A percentile compares a stretch with the other conserved stretches of the same genome.
Evolutionary conservation across 345 rosid genomes (phyloP).

Genomic region (Arabis alpina): DNA sequence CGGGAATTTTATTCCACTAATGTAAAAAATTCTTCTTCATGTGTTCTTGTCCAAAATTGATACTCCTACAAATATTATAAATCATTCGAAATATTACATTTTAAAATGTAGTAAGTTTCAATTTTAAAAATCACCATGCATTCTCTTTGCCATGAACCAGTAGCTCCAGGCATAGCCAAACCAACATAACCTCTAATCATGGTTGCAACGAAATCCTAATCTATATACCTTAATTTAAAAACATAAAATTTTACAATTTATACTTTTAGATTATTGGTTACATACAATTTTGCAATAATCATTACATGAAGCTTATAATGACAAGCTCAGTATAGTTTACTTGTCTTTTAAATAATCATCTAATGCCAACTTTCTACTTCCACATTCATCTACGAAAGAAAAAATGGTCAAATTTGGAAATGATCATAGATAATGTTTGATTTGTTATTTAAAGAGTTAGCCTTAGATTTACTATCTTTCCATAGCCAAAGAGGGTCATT

Average conservation of each 20-base stretch:
- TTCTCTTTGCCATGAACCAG: too few relatives aligned
- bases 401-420: neutral
- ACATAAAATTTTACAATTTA: neutral
- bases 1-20: too few relatives aligned
- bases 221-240: conserved; percentile 45
- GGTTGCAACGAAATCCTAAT: conserved; percentile 16
- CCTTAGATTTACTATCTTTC: too few relatives aligned
- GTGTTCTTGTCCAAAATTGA: conserved; percentile 84
- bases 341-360: conserved; percentile 77
- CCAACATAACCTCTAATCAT: too few relatives aligned
- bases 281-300: neutral
- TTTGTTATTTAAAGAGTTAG: neutral
- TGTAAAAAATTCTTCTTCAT: conserved; percentile 62
- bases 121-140: neutral
- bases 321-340: conserved; percentile 33
- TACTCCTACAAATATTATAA: conserved; percentile 51
- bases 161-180: too few relatives aligned
- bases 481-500: too few relatives aligned
- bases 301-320: neutral
- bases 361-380: conserved; percentile 93
- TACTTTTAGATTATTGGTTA: neutral
- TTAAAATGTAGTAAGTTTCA: neutral
- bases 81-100: too few relatives aligned
- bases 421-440: neutral
- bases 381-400: conserved; percentile 54